Base-by-base conservation (phyloP, 106 monocot species). In the Iris macrosiphon region DNA sequence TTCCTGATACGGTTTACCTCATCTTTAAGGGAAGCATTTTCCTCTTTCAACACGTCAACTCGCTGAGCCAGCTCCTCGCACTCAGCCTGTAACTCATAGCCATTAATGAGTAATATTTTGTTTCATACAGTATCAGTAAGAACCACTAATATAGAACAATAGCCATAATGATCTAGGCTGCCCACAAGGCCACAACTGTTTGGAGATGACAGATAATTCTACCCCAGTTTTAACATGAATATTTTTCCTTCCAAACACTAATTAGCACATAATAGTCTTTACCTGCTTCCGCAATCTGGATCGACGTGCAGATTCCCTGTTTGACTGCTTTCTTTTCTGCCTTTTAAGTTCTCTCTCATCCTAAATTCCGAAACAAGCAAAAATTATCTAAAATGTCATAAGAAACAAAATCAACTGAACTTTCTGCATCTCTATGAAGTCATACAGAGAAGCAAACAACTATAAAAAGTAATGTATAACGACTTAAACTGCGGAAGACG, bases 261-360 rank as follows among this genome's bases (percentile, higher is more conserved):
- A 13, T 46, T 7, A 15, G 19, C 12, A 28, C 35, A 29, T 16
- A 11, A 56, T 16, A 53, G 28, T 40, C 25, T 31, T 34, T 62
- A 86, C 91, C 86, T 86, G 85, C 73, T 92, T 92, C 48, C 91
- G 81, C 55, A 92, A 68, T 31, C 91, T 78, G 3, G 86, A 92
- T 61, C 91, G 67, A 35, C 91, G 81, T 51, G 91, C 91, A 40
- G 91, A 92, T 67, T 92, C 86, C 49, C 91, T 82, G 52, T 92
- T 92, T 23, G 91, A 85, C 28, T 92, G 91, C 59, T 92, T 92
- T 68, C 92, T 81, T 57, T 67, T 68, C 64, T 92, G 79, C 51
- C 86, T 64, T 65, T 92, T 86, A 41, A 85, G 58, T 70, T 92
- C 91, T 56, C 91, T 78, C 64, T 92, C 91, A 76, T 86, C 91